Conservation (phyloP, 768 basidiomycete genomes). For the Pleurotus giganteus region DNA sequence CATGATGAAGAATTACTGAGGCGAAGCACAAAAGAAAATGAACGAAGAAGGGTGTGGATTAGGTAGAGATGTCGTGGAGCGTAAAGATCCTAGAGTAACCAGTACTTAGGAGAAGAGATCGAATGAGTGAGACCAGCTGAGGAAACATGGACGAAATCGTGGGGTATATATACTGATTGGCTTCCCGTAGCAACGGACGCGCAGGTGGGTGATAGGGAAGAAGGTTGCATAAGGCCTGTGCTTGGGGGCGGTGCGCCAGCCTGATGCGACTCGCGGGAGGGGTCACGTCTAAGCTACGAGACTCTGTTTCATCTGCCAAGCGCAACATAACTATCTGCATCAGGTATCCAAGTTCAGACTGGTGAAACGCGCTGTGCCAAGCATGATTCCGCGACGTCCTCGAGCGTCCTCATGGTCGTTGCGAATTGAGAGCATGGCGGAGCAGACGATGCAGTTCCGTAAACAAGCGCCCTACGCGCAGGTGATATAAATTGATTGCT, state of each 20-base stretch:
- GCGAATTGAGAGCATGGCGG: neutral
- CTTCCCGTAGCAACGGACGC: neutral
- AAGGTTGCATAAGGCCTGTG: neutral
- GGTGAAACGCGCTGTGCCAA: neutral
- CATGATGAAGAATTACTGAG: neutral
- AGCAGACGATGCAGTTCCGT: neutral
- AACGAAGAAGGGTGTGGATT: neutral
- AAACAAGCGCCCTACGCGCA: neutral
- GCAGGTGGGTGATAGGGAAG: neutral
- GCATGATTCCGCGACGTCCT: neutral
- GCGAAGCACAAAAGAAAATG: neutral
- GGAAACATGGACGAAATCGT: neutral
- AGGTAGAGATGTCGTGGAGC: neutral
- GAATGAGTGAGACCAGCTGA: slow-evolving; percentile 11
- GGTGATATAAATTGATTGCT: neutral
- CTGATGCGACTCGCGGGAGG: neutral
- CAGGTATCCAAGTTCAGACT: neutral
- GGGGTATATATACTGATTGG: neutral
- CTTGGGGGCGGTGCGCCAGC: slow-evolving; percentile 1
- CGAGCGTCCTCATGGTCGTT: neutral
- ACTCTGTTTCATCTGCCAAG: neutral
- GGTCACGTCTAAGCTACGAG: too few species aligned
- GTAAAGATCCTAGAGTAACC: slow-evolving; percentile 10
- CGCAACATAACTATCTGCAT: neutral
- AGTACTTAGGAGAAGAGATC: slow-evolving; percentile 6